Conservation (phyloP, 2,329 filamentous ascomycete genomes). For the Aaosphaeria pasadenensis region DNA sequence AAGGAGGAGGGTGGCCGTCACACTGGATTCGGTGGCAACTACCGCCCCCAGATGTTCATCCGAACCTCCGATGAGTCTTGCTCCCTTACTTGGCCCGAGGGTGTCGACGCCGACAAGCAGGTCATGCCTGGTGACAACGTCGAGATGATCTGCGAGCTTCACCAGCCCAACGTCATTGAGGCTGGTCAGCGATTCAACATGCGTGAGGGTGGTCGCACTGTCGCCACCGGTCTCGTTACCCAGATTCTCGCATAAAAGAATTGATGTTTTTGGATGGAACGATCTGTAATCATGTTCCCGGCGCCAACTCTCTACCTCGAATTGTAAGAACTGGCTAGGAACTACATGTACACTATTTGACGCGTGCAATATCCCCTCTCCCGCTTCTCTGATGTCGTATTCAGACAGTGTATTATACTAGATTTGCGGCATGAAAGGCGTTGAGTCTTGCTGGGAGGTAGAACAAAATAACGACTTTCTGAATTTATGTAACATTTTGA, state of each 20-base stretch:
- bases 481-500: too few relatives aligned
- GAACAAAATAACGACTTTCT: too few relatives aligned
- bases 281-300: background rate
- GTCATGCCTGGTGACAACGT: constrained; percentile 99
- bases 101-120: constrained; percentile 75
- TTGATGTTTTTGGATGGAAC: background rate
- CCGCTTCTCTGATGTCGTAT: constrained; percentile 1
- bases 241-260: constrained; percentile 21
- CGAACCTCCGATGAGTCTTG: constrained; percentile 79
- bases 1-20: constrained; percentile 98
- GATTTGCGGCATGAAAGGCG: too few relatives aligned
- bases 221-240: constrained; percentile 39
- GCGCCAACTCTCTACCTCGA: background rate
- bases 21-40: constrained; percentile 93
- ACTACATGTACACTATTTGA: background rate
- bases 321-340: background rate
- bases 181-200: constrained; percentile 95
- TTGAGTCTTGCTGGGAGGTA: too few relatives aligned
- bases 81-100: constrained; percentile 82
- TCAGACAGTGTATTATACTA: background rate
- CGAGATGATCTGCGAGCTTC: constrained; percentile 89
- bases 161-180: constrained; percentile 84
- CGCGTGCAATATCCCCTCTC: constrained; percentile 1
- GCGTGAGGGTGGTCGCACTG: constrained; percentile 80
- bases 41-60: constrained; percentile 94